Evolutionary conservation across 768 basidiomycete genomes (phyloP).

Genomic region (Suillus cothurnatus): DNA sequence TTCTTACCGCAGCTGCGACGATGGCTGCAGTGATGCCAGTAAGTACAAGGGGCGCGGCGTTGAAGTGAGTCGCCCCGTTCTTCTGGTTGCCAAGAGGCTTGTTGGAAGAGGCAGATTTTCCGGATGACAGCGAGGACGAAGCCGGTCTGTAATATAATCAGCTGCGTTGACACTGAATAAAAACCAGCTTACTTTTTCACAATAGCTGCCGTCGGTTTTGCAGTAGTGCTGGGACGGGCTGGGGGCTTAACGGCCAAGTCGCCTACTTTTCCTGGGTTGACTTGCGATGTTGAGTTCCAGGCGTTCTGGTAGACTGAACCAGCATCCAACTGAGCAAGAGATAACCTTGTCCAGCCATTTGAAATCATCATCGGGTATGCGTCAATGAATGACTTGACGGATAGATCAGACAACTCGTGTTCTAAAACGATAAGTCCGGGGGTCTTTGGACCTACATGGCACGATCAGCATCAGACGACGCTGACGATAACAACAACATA

Average conservation of each 20-base stretch:
- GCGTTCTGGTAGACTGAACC: slow-evolving; percentile 51
- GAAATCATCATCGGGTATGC: slow-evolving; percentile 62
- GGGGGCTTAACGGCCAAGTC: slow-evolving; percentile 17
- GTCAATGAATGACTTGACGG: slow-evolving; percentile 67
- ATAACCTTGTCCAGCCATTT: slow-evolving; percentile 72
- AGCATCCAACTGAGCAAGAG: slow-evolving; percentile 49
- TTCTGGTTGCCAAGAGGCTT: slow-evolving; percentile 35
- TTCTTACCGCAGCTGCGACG: slow-evolving; percentile 24
- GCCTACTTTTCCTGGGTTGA: slow-evolving; percentile 25
- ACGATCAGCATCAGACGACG: slow-evolving; percentile 3
- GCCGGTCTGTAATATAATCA: slow-evolving; percentile 12
- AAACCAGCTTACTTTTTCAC: slow-evolving; percentile 12
- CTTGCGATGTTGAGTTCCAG: slow-evolving; percentile 29
- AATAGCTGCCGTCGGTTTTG: not conserved
- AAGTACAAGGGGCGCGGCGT: slow-evolving; percentile 22
- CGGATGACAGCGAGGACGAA: slow-evolving; percentile 6
- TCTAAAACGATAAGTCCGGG: slow-evolving; percentile 85
- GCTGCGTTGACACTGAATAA: not conserved
- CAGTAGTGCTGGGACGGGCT: not conserved
- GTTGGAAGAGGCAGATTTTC: slow-evolving; percentile 17
- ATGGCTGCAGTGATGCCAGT: slow-evolving; percentile 26
- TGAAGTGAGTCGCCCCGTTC: slow-evolving; percentile 32
- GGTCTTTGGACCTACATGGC: slow-evolving; percentile 57
- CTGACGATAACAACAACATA: slow-evolving; percentile 23
- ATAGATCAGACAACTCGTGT: slow-evolving; percentile 70